Conservation (phyloP, 805 yeast genomes). For the Lipomyces orientalis region DNA sequence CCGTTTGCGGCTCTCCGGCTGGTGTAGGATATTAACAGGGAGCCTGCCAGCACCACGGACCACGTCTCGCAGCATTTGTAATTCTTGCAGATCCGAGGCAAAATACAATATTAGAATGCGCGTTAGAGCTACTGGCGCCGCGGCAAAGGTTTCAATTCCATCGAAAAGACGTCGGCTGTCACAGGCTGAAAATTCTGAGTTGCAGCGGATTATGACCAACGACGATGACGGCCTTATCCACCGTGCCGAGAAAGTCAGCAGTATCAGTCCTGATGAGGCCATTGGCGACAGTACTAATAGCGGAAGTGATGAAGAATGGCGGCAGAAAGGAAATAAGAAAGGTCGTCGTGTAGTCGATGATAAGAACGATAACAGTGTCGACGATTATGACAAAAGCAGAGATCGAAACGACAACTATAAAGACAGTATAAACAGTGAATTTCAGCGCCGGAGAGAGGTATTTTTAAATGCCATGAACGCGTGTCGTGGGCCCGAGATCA, state of each 20-base stretch:
- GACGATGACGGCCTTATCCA: background rate
- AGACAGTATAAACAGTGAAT: background rate
- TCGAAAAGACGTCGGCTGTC: background rate
- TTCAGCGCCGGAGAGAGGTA: background rate
- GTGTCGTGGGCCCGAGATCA: constrained; percentile 15
- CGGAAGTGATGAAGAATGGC: too few species aligned
- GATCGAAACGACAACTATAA: background rate
- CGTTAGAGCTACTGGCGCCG: background rate
- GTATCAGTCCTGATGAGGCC: background rate
- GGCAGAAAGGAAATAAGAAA: background rate
- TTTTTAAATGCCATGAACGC: background rate
- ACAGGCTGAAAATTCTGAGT: background rate
- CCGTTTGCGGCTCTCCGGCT: too few species aligned
- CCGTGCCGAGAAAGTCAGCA: background rate
- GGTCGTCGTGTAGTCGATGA: background rate
- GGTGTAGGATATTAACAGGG: too few species aligned
- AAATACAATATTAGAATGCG: too few species aligned
- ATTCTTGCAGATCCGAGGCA: background rate
- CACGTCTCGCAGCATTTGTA: background rate
- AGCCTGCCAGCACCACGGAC: too few species aligned
- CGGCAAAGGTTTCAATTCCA: background rate
- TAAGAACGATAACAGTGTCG: background rate
- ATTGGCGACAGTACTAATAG: background rate
- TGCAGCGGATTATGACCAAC: background rate
- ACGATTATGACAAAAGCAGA: background rate